Evolutionary conservation across 2,329 filamentous ascomycete genomes (phyloP).

Genomic region (Thelonectria olida): DNA sequence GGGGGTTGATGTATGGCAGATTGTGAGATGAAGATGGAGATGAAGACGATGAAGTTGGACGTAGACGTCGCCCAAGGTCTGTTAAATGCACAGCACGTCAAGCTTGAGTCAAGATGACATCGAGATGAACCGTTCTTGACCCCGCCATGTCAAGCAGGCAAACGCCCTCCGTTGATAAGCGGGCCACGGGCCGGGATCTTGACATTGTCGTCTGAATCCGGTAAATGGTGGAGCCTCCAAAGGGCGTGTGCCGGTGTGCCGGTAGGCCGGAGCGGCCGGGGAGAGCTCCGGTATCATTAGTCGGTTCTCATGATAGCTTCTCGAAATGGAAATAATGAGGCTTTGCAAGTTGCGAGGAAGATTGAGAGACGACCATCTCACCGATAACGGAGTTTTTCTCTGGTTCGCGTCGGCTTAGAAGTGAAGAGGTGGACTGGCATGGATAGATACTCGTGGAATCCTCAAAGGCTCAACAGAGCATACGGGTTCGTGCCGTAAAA

Average conservation of each 20-base stretch:
- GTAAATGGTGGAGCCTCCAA: slow-evolving; percentile 1
- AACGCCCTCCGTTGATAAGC: background rate
- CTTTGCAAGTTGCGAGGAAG: background rate
- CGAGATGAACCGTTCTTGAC: background rate
- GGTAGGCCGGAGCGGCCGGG: slow-evolving; percentile 1
- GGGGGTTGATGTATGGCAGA: too few relatives aligned
- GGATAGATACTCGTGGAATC: too few relatives aligned
- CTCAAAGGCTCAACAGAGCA: too few relatives aligned
- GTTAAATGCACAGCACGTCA: background rate
- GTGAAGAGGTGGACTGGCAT: too few relatives aligned
- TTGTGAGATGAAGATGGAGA: background rate
- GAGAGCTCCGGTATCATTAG: background rate
- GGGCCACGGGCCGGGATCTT: background rate
- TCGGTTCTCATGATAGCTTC: background rate
- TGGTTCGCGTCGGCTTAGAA: too few relatives aligned
- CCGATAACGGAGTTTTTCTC: too few relatives aligned
- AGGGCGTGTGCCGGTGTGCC: slow-evolving; percentile 15
- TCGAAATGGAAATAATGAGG: background rate
- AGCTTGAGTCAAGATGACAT: background rate
- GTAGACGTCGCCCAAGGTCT: background rate
- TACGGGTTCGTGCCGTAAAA: too few relatives aligned
- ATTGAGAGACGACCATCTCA: background rate
- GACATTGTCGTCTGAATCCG: background rate
- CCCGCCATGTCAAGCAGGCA: background rate
- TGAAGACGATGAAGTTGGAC: background rate